These are phyloP conservation scores for Fusarium pseudograminearum DNA, from an alignment of 2,329 filamentous ascomycete species.

Conservation along the genomic window DNA sequence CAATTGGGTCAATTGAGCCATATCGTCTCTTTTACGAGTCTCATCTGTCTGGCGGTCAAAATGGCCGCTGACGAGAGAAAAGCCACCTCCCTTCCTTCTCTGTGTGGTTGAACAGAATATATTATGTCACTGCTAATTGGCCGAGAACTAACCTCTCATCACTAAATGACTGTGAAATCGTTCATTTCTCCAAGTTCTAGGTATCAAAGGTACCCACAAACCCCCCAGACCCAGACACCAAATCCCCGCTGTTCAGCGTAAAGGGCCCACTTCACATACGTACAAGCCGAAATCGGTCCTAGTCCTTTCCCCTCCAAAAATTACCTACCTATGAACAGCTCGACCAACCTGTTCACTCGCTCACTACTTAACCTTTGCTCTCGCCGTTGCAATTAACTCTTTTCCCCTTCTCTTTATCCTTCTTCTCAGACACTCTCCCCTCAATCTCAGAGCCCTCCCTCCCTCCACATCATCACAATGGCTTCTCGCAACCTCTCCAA, in stretches of 20 bases:
- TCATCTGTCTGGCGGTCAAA: constrained; percentile 4
- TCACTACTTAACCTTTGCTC: constrained; percentile 46
- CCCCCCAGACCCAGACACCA: constrained; percentile 30
- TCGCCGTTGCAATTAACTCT: constrained; percentile 29
- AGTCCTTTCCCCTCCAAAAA: constrained; percentile 21
- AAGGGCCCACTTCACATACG: constrained; percentile 27
- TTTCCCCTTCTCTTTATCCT: constrained; percentile 44
- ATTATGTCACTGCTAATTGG: constrained; percentile 26
- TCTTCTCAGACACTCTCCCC: constrained; percentile 46
- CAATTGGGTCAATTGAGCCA: neutral
- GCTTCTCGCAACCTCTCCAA: constrained; percentile 80
- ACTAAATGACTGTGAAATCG: neutral
- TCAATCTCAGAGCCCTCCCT: constrained; percentile 32
- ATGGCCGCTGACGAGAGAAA: constrained; percentile 7
- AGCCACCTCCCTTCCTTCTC: constrained; percentile 5
- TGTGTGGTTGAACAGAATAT: constrained; percentile 20
- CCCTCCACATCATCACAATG: constrained; percentile 67
- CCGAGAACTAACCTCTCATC: constrained; percentile 2
- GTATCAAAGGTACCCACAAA: constrained; percentile 16
- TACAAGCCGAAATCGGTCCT: constrained; percentile 47
- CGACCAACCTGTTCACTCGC: constrained; percentile 36
- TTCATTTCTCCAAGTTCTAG: constrained; percentile 9
- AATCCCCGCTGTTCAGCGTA: constrained; percentile 37
- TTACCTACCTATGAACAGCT: constrained; percentile 9
- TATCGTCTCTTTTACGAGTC: neutral